Conservation (phyloP, 352 stramenopile genomes). For the Phytophthora constricta region DNA sequence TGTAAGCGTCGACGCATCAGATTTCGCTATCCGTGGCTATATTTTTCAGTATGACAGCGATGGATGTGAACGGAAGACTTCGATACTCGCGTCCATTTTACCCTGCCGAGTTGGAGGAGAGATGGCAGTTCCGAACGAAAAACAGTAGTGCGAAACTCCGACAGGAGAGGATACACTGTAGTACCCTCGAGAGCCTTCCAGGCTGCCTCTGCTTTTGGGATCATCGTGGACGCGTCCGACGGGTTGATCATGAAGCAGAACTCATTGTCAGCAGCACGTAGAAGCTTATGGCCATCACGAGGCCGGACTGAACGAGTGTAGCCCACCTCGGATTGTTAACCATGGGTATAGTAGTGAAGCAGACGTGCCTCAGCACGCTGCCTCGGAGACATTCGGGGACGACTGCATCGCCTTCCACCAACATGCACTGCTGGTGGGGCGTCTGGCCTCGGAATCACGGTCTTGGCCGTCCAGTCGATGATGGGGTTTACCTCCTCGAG, state of each 20-base stretch:
- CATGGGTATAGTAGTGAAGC: not conserved
- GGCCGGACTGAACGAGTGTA: constrained; percentile 5
- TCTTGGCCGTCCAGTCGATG: constrained; percentile 9
- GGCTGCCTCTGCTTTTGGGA: not conserved
- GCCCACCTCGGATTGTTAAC: constrained; percentile 1
- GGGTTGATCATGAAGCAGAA: constrained; percentile 11
- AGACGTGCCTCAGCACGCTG: constrained; percentile 1
- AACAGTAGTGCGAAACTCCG: not conserved
- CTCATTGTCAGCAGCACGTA: constrained; percentile 1
- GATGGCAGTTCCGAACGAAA: not conserved
- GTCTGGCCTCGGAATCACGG: not conserved
- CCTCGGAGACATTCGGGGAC: not conserved
- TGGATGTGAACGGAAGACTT: not conserved
- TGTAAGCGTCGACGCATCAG: constrained; percentile 8
- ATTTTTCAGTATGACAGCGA: constrained; percentile 7
- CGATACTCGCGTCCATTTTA: not conserved
- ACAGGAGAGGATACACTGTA: not conserved
- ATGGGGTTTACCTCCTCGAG: constrained; percentile 12
- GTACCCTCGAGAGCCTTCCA: not conserved
- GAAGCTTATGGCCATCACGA: not conserved
- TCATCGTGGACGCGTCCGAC: not conserved
- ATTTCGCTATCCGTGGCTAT: constrained; percentile 24
- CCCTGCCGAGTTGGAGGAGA: not conserved
- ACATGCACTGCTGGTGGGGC: not conserved
- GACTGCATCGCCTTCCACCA: not conserved